Base-by-base conservation (phyloP, 345 rosid genomes). In the Kandelia obovata region DNA sequence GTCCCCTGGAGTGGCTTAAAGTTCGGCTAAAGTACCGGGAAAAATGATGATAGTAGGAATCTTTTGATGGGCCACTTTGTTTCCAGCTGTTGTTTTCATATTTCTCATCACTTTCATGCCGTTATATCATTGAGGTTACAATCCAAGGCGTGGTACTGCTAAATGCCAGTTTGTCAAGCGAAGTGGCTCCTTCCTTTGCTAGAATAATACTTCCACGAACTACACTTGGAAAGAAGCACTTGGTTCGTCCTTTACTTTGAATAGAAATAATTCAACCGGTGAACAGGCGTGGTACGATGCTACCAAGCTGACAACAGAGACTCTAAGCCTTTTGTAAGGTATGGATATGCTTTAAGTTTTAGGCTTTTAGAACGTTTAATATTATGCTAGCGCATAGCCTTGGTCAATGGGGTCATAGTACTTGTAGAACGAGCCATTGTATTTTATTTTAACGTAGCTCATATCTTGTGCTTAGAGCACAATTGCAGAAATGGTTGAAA, bases 221-320 rank as follows among this genome's bases (percentile, higher is more conserved):
- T 66, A 82, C 96, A 65, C 92, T 93, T 63, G 97, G 97, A 75
- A 93, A 88, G 86, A 93, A 91, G 82, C 96, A 93, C 84, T 84
- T 93, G 82, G 95, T 93, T 64, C 90, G 95, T 20, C 90, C 97
- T 17, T 81, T 94, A 56, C 77, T 94, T 75, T 82, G 96, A 56
- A 86, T 96, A 23, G 98, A 91, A 83, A 91, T 94, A 68, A 83
- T 90, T 74, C 96, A 94, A 75, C 92, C 91, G 71, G 98, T 94
- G 73, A 89, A 91, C 72, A 89, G 92, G 32, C 89, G 92, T 52
- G 98, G 98, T 86, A 91, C 77, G 96, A 94, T 77, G 85, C 91
- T 53, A 70, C 90, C 70, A 89, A 91, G 83, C 75, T 91, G 71
- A 88, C 97, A 30, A 58, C 95, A 58, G 97, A 94, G 64, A 88